These are phyloP conservation scores for Haplosporangium sp. DNA, from an alignment of 371 early-diverging fungal species.

Conservation along the genomic window DNA sequence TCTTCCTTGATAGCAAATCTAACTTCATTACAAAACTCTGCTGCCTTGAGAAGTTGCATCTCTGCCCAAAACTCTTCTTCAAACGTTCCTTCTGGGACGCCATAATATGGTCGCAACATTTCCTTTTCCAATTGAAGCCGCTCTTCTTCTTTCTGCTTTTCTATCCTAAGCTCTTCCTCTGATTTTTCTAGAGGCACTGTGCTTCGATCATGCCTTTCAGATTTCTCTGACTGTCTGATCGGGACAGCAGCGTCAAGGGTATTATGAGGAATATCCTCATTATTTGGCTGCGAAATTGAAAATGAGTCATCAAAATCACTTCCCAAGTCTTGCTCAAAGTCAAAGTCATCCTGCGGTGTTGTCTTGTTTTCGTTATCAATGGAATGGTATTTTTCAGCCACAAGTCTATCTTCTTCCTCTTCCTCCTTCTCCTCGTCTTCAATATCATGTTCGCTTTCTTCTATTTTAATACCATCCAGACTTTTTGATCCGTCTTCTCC, in stretches of 20 bases:
- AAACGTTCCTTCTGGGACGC: slow-evolving; percentile 37
- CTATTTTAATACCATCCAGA: slow-evolving; percentile 20
- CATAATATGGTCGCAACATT: slow-evolving; percentile 30
- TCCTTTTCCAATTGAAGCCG: slow-evolving; percentile 24
- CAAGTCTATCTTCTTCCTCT: slow-evolving; percentile 10
- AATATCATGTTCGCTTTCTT: slow-evolving; percentile 8
- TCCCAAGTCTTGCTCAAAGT: slow-evolving; percentile 19
- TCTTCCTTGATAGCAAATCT: slow-evolving; percentile 74
- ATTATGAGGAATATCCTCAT: neutral
- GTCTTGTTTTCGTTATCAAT: slow-evolving; percentile 2
- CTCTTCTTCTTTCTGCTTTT: slow-evolving; percentile 24
- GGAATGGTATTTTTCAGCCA: neutral
- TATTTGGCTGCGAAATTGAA: neutral
- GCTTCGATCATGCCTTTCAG: neutral
- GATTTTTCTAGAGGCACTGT: slow-evolving; percentile 11
- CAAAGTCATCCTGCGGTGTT: slow-evolving; percentile 19
- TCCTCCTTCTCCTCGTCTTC: slow-evolving; percentile 7
- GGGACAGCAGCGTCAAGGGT: too few species aligned
- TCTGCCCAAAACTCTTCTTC: slow-evolving; percentile 67
- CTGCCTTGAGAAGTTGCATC: slow-evolving; percentile 79
- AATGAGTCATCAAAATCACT: slow-evolving; percentile 21
- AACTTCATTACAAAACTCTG: slow-evolving; percentile 75
- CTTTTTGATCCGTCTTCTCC: slow-evolving; percentile 6
- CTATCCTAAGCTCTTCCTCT: slow-evolving; percentile 43
- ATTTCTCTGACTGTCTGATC: neutral